phyloP scores from a whole-genome alignment of 73 alveolate genomes.

The Tetrahymena thermophila region DNA sequence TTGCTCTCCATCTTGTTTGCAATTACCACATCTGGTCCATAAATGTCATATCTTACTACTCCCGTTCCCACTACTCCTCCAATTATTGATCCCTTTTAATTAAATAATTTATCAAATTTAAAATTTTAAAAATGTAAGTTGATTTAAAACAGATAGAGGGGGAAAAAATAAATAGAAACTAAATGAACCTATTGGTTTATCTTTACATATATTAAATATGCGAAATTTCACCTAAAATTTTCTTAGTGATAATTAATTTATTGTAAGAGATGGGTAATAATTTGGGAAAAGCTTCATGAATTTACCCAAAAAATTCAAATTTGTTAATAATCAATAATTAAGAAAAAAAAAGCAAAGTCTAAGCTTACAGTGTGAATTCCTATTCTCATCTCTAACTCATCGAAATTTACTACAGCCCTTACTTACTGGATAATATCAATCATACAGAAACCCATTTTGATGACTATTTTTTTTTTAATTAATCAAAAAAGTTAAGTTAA shows the following conservation, averaged over 20 bases:
- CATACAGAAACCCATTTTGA: constrained; percentile 93
- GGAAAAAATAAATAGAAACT: too few species aligned
- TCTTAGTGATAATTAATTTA: background rate
- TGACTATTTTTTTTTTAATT: constrained; percentile 28
- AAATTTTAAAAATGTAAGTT: background rate
- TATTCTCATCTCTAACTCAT: constrained; percentile 83
- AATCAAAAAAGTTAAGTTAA: background rate
- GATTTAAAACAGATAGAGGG: background rate
- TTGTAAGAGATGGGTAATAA: background rate
- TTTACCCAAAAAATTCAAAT: background rate
- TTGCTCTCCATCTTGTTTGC: constrained; percentile 62
- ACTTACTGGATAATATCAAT: constrained; percentile 82
- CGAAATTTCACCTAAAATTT: background rate
- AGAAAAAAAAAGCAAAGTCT: background rate
- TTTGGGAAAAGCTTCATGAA: background rate
- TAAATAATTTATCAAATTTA: background rate
- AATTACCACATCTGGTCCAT: constrained; percentile 48
- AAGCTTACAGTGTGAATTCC: constrained; percentile 84
- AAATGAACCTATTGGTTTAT: background rate
- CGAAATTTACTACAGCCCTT: constrained; percentile 61
- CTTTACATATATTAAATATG: background rate
- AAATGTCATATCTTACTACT: constrained; percentile 52
- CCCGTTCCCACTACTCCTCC: constrained; percentile 60
- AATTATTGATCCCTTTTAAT: constrained; percentile 29
- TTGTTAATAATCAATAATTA: background rate